Evolutionary conservation across 106 monocot genomes (phyloP), one percentile per base, ranked within the genome.

Genomic region (Dioscorea zingiberensis): DNA sequence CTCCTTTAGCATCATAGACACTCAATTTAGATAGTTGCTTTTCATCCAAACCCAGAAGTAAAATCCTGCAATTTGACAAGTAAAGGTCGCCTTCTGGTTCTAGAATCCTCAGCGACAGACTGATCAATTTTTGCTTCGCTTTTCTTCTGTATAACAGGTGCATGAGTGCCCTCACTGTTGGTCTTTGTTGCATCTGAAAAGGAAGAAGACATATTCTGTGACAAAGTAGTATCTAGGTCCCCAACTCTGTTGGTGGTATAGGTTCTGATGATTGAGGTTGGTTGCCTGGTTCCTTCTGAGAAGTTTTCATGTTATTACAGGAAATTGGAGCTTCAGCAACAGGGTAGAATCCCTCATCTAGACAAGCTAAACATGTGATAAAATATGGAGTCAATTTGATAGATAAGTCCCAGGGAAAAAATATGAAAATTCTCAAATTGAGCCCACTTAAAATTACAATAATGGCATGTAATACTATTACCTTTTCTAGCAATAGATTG

Each of bases 31-130:
- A 58, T 47, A 73, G 63, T 69, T 88, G 83, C 62, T 75, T 77
- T 55, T 83, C 86, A 21, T 82, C 79, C 81, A 92, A 92, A 53
- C 97, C 97, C 48, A 86, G 64, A 44, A 92, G 27, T 44, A 74
- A 72, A 63, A 97, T 84, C 73, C 81, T 74, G 65, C 91, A 92
- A 76, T 79, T 71, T 64, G 92, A 85, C 66, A 97, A 70, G 66
- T 97, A 97, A 27, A 91, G 85, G 70, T 86, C 92, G 46, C 82
- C 83, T 62, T 91, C 95, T 25, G 75, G 53, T 63, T 97, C 92
- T n/a, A 60, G 92, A 89, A 32, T 97, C 88, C 68, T 91, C 85
- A 67, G 97, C 97, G 54, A 97, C 73, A 68, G 24, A 69, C 13
- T 58, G 60, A 44, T 78, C 74, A 68, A 63, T 53, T 12, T 65